Base-by-base conservation (phyloP, 441 rosid species). In the Biscutella laevigata region DNA sequence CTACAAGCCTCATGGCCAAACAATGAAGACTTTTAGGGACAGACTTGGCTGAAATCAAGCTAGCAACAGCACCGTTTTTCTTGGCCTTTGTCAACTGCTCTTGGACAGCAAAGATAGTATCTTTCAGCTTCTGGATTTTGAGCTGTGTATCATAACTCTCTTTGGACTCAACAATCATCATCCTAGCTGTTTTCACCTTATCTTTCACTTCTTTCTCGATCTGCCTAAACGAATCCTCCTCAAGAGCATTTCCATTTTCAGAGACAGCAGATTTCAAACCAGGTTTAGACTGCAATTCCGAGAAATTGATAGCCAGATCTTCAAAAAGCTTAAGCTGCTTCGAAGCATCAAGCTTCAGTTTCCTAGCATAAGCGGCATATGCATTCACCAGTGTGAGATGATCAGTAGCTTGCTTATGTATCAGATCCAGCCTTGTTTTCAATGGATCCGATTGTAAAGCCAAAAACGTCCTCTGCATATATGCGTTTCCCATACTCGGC, bases 161-260 rank as follows among this genome's bases (percentile, higher is more conserved):
- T 64, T 89, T 89, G 0, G 88, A 22, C 69, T 89, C 97, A 4
- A 59, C 82, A 17, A 89, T 79, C 84, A 86, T 77, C 71, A 67
- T 32, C 32, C 97, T 77, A 0, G 84, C 77, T 0, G 70, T 53
- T 67, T 89, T 89, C 49, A 85, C 92, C 57, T 68, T 77, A 32
- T 88, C 95, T 48, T 88, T 88, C 26, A 89, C 95, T 72, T 89
- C 97, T 71, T 86, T 86, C 82, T 89, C 97, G 33, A 83, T 77
- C 40, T 41, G 79, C 74, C 86, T 78, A 61, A 89, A 44, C 17
- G 82, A 64, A 53, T 89, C 95, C 59, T 89, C 95, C 39, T 89
- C 97, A 33, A 86, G 59, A 0, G 69, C 68, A 19, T 71, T 69
- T 5, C 74, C 72, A 0, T 59, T 13, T 8, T 74, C 82, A 39